Base-by-base conservation (phyloP, 148 eudicot genomes). In the Simmondsia chinensis region DNA sequence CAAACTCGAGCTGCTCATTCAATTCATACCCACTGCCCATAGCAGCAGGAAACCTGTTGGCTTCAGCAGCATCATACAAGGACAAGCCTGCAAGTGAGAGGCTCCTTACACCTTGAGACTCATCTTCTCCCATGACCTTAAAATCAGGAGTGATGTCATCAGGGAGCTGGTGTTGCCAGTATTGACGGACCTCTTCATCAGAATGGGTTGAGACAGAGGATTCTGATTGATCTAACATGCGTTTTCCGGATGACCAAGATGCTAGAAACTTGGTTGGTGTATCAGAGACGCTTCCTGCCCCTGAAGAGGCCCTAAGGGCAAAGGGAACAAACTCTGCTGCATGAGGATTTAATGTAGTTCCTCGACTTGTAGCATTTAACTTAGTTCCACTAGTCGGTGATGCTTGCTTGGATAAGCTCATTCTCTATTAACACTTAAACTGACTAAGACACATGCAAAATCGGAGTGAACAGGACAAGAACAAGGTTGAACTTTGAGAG, bases 101-200 rank as follows among this genome's bases (percentile, higher is more conserved):
- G 65, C 43, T 46, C 16, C 62, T 53, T 37, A 58, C 33, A 57
- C 65, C 74, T 33, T 30, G 83, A 57, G 65, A 68, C 9, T 71
- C 75, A 20, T 78, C 82, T 40, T 61, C 80, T 29, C 72, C 80
- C 54, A 60, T 39, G 35, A 63, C 67, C 31, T 76, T 76, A 41
- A 91, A 91, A 59, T 91, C 97, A 4, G 97, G 97, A 70, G 85
- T 91, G 32, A 91, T 81, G 57, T 91, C 97, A 69, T 91, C 97
- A 15, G 97, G 97, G 17, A 91, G 93, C 57, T 85, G 88, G 53
- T 51, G 70, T 54, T 81, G 72, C 97, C 97, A 91, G 43, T 73
- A 91, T 33, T 76, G 93, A 20, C 63, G 95, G 24, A 83, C 91
- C 58, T 89, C 97, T 32, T 91, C 97, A 49, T 85, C 95, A 9